Base-by-base conservation (phyloP, 2,329 filamentous ascomycete genomes). In the Fusarium sp. region DNA sequence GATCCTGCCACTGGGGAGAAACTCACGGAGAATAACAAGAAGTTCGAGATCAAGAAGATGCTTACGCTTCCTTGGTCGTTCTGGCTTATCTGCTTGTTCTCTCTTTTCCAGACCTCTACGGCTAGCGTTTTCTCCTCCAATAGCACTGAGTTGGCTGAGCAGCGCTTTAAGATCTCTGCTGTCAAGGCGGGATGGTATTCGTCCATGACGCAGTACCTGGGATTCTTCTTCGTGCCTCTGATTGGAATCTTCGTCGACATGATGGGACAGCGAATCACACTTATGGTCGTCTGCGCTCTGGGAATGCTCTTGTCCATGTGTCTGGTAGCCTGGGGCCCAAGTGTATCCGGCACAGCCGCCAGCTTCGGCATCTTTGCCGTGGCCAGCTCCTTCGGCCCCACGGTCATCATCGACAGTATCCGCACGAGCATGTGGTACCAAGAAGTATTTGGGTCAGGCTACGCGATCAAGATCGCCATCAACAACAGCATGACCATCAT, bases 401-500 rank as follows among this genome's bases (percentile, higher is more conserved):
- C 86, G 0, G 79, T 83, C 5, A 86, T 89, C 58, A 88, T 89
- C 51, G 87, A 89, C 69, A 80, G 83, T 21, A 86, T 89, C 24
- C 84, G 88, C 17, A 88, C 87, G 0, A 82, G 82, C 1, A 83
- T 89, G 74, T 88, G 85, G 84, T 80, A 88, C 24, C 84, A 86
- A 56, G 84, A 84, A 4, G 84, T 87, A 0, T 89, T 89, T 58
- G 87, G 87, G 0, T 84, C 85, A 0, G 88, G 84, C 0, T 89
- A 89, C 60, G 81, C 85, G 1, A 74, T 88, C 56, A 89, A 89
- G 59, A 83, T 89, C 34, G 84, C 84, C 21, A 85, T 88, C 71
- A 89, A 89, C 71, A 89, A 89, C 73, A 83, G 82, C 28, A 88
- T 88, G 85, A 87, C 81, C 59, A 88, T 89, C 59, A 85, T 89